phyloP scores from a whole-genome alignment of 805 yeast genomes.

The Barnettozyma californica region DNA sequence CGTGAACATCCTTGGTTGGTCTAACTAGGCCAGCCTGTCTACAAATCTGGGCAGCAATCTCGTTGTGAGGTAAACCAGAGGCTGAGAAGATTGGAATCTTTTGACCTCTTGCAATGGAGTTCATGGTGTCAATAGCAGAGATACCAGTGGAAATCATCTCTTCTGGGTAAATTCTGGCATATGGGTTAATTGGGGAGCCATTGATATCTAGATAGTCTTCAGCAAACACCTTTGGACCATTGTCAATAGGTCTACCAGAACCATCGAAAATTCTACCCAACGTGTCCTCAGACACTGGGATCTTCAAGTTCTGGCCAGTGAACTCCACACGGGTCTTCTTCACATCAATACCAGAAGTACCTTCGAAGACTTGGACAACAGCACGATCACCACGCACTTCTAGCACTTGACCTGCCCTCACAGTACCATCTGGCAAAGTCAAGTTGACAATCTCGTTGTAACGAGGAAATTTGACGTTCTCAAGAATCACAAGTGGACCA shows the following conservation, averaged over 20 bases:
- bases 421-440: slow-evolving; percentile 92
- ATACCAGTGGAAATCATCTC: slow-evolving; percentile 99
- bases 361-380: slow-evolving; percentile 97
- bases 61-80: slow-evolving; percentile 98
- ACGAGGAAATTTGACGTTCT: slow-evolving; percentile 82
- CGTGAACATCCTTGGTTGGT: slow-evolving; percentile 99
- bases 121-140: slow-evolving; percentile 98
- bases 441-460: slow-evolving; percentile 95
- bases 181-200: slow-evolving; percentile 98
- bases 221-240: slow-evolving; percentile 97
- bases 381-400: slow-evolving; percentile 98
- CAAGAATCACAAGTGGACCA: slow-evolving; percentile 93
- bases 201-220: slow-evolving; percentile 98
- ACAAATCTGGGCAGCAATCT: slow-evolving; percentile 99
- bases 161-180: slow-evolving; percentile 97
- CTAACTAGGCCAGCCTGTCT: slow-evolving; percentile 99
- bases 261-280: slow-evolving; percentile 98
- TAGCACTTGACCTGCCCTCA: slow-evolving; percentile 95
- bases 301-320: slow-evolving; percentile 89
- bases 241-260: slow-evolving; percentile 96
- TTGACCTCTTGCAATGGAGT: slow-evolving; percentile 99
- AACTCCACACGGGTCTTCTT: slow-evolving; percentile 96
- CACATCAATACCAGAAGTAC: slow-evolving; percentile 98
- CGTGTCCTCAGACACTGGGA: slow-evolving; percentile 95
- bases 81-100: slow-evolving; percentile 99